phyloP scores from a whole-genome alignment of 306 rosid genomes.

The Sechiopsis laciniata region DNA sequence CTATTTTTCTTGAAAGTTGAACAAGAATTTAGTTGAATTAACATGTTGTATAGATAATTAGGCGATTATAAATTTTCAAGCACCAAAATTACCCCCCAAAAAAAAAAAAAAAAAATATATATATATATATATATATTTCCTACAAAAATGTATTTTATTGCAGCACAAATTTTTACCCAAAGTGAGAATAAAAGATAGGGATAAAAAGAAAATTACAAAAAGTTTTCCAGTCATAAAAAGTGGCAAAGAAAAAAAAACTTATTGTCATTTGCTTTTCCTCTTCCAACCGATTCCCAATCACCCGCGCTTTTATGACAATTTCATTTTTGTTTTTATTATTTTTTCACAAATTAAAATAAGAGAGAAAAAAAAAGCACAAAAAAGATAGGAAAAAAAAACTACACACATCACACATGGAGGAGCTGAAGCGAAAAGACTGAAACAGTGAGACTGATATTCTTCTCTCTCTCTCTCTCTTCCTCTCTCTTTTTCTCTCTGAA shows the following conservation, averaged over 20 bases:
- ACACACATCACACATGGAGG: slow-evolving; percentile 29
- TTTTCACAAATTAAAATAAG: not conserved
- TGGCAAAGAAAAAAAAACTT: no score
- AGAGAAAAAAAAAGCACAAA: not conserved
- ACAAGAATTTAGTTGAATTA: no score
- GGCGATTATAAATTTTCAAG: no score
- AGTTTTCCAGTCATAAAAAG: no score
- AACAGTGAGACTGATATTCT: slow-evolving; percentile 22
- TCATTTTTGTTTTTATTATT: not conserved
- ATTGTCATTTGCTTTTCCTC: not conserved
- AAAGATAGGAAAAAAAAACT: slow-evolving; percentile 2
- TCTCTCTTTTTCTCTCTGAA: not conserved
- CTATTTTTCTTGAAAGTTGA: no score
- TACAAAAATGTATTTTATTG: no score
- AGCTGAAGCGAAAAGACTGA: slow-evolving; percentile 42
- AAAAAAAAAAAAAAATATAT: no score
- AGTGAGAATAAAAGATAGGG: no score
- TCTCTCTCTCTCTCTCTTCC: slow-evolving; percentile 10
- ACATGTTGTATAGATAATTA: no score
- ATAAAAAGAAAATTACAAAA: no score
- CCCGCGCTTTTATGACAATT: slow-evolving; percentile 24
- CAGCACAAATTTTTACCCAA: not conserved
- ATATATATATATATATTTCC: no score
- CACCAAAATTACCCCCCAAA: no score
- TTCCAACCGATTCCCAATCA: slow-evolving; percentile 20